Percentiles rank a stretch among this genome's conserved stretches.
Evolutionary conservation across 805 yeast genomes (phyloP).

Genomic region (Yarrowia deformans): DNA sequence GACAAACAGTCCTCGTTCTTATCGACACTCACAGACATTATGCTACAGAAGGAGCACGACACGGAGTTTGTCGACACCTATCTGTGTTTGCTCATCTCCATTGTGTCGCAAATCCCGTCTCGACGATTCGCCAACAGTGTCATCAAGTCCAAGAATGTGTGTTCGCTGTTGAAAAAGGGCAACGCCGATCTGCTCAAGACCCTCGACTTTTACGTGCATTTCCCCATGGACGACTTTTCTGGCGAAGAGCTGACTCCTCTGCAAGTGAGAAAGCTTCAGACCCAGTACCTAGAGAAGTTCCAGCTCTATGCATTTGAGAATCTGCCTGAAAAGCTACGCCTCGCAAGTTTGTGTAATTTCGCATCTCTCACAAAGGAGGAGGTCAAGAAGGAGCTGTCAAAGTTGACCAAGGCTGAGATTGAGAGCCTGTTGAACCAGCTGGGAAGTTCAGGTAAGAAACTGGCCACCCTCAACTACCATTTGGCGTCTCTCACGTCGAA

Average conservation of each 20-base stretch:
- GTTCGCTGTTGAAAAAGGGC: conserved; percentile 41
- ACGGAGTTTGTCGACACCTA: conserved; percentile 15
- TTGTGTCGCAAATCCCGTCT: conserved; percentile 55
- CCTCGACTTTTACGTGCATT: conserved; percentile 48
- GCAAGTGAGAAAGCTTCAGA: conserved; percentile 16
- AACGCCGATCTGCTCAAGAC: conserved; percentile 23
- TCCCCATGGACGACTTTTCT: conserved; percentile 56
- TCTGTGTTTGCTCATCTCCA: conserved; percentile 45
- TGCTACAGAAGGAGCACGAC: conserved; percentile 20
- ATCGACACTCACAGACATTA: conserved; percentile 1
- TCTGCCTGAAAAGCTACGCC: conserved; percentile 1
- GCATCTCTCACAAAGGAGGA: conserved; percentile 43
- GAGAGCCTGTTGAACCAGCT: conserved; percentile 13
- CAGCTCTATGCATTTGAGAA: conserved; percentile 31
- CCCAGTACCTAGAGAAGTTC: conserved; percentile 14
- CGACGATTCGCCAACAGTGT: conserved; percentile 52
- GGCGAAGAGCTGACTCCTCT: conserved; percentile 45
- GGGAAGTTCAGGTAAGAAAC: conserved; percentile 31
- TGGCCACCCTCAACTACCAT: conserved; percentile 12
- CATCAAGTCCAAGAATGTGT: conserved; percentile 48
- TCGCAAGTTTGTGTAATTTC: conserved; percentile 13
- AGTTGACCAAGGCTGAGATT: conserved; percentile 9
- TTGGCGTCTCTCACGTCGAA: conserved; percentile 12
- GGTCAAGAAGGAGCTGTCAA: conserved; percentile 39
- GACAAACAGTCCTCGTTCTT: conserved; percentile 16